These are phyloP conservation scores for Dalechampia spathulata DNA, from an alignment of 441 rosid genomes.

Conservation along the genomic window DNA sequence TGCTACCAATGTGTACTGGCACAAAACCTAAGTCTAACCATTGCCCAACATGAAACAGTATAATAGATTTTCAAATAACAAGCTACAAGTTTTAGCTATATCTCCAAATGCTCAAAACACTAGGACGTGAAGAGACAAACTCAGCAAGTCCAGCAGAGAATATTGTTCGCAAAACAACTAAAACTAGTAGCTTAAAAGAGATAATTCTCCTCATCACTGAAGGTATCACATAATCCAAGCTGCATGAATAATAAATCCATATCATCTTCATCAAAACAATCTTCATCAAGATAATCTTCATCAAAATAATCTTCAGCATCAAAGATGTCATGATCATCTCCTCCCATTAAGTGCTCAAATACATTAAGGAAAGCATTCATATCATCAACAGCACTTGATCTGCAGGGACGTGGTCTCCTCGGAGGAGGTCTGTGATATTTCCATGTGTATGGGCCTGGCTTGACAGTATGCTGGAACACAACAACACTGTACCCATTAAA, in stretches of 20 bases:
- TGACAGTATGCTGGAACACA: conserved; percentile 75
- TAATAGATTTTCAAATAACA: background rate
- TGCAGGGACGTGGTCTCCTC: conserved; percentile 32
- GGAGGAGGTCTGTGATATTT: conserved; percentile 66
- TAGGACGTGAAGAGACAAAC: conserved; percentile 13
- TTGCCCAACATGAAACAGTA: background rate
- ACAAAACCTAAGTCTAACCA: conserved; percentile 10
- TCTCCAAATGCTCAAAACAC: conserved; percentile 4
- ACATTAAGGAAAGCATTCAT: conserved; percentile 38
- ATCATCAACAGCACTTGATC: conserved; percentile 33
- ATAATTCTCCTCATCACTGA: conserved; percentile 45
- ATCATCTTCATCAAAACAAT: conserved; percentile 20
- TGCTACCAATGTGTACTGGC: conserved; percentile 1
- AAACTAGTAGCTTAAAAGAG: conserved; percentile 17
- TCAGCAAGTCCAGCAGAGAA: conserved; percentile 4
- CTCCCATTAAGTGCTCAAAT: conserved; percentile 40
- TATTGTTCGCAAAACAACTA: conserved; percentile 7
- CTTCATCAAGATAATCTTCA: conserved; percentile 35
- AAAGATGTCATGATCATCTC: conserved; percentile 35
- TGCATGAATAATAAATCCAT: conserved; percentile 43
- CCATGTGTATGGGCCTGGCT: conserved; percentile 78
- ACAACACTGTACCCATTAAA: conserved; percentile 48
- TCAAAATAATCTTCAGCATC: conserved; percentile 38
- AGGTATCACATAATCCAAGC: conserved; percentile 34
- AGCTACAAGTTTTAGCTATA: conserved; percentile 12